Percentiles rank a stretch among this genome's conserved stretches.
These are phyloP conservation scores for Bipolaris gigantea DNA, from an alignment of 2,329 filamentous ascomycete species.

Conservation along the genomic window DNA sequence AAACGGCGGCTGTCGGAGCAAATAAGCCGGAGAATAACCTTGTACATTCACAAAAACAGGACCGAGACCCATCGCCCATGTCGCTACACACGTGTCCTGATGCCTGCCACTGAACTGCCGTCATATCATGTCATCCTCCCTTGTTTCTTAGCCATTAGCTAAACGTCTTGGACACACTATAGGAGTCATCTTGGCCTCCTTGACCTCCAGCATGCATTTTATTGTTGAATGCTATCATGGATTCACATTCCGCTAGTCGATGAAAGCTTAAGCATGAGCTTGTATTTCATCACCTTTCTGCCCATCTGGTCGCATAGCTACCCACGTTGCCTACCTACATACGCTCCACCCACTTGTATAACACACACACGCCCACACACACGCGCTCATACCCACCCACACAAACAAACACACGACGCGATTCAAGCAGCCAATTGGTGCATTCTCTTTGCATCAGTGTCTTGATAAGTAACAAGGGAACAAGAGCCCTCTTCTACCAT, in stretches of 20 bases:
- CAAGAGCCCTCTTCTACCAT: neutral
- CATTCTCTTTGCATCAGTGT: neutral
- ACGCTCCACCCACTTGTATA: neutral
- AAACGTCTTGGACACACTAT: neutral
- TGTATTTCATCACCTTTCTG: neutral
- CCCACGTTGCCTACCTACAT: neutral
- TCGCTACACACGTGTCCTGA: neutral
- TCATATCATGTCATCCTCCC: neutral
- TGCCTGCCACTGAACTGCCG: neutral
- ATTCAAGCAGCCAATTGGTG: neutral
- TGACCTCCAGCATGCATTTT: neutral
- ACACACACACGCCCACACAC: neutral
- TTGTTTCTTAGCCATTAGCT: neutral
- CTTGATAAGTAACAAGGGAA: neutral
- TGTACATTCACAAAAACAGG: neutral
- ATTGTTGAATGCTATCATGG: neutral
- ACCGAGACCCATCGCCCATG: neutral
- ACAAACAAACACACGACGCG: neutral
- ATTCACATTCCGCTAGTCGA: neutral
- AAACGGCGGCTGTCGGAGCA: neutral
- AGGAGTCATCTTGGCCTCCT: neutral
- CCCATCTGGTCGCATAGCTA: neutral
- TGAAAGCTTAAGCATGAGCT: neutral
- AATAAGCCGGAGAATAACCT: neutral
- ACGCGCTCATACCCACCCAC: too few relatives aligned